These are phyloP conservation scores for Lolium rigidum DNA, from an alignment of 176 grass and related monocot species.

Conservation along the genomic window DNA sequence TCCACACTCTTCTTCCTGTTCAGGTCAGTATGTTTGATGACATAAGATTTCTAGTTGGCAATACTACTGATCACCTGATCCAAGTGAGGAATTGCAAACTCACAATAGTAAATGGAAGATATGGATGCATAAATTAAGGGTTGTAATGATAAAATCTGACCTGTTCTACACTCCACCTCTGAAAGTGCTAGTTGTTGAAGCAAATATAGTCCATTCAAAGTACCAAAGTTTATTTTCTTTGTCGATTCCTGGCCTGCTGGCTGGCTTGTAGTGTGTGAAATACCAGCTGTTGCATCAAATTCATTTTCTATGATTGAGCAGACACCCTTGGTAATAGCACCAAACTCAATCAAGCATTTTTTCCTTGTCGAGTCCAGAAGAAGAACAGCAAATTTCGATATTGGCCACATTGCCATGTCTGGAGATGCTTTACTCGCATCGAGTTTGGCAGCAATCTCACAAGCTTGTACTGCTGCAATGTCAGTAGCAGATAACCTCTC, in stretches of 20 bases:
- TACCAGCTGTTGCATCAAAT: constrained; percentile 20
- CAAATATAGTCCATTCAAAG: constrained; percentile 16
- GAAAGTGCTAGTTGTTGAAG: constrained; percentile 60
- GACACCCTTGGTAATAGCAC: constrained; percentile 48
- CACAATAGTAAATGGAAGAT: background rate
- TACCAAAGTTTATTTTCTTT: background rate
- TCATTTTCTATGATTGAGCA: constrained; percentile 72
- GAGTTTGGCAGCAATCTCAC: constrained; percentile 55
- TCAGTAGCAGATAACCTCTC: constrained; percentile 47
- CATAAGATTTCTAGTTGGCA: too few relatives aligned
- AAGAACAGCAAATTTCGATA: constrained; percentile 66
- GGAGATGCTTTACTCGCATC: constrained; percentile 43
- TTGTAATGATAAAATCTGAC: constrained; percentile 37
- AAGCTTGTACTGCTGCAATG: constrained; percentile 45
- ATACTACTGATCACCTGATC: too few relatives aligned
- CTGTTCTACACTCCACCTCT: constrained; percentile 61
- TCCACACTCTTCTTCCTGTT: background rate
- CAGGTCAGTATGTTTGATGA: background rate
- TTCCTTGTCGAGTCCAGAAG: constrained; percentile 48
- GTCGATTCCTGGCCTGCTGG: constrained; percentile 6
- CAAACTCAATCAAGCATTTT: constrained; percentile 58
- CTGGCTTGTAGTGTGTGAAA: background rate
- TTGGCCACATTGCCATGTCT: constrained; percentile 51
- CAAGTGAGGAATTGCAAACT: background rate
- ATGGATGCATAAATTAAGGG: constrained; percentile 2